A percentile compares a stretch with the other conserved stretches of the same genome.
Evolutionary conservation across 2,329 filamentous ascomycete species (phyloP).

Genomic region (Daldinia sp.): DNA sequence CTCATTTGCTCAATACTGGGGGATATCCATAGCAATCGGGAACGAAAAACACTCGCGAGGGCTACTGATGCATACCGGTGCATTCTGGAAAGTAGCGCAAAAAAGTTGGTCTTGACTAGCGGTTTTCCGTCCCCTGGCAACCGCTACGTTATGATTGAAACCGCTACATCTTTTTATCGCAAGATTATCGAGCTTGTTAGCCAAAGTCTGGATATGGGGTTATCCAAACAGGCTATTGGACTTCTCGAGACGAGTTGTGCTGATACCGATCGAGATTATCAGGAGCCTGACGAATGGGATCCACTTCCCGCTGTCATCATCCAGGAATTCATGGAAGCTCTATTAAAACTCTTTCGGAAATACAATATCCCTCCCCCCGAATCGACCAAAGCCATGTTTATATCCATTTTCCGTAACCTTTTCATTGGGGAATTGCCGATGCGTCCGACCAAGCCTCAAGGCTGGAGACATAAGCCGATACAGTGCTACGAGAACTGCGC

Average conservation of each 20-base stretch:
- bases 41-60: background rate
- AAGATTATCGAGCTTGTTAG: slow-evolving; percentile 3
- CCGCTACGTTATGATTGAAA: no score
- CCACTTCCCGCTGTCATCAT: background rate
- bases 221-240: background rate
- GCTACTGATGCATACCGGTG: slow-evolving; percentile 1
- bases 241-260: slow-evolving; percentile 15
- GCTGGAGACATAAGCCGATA: slow-evolving; percentile 13
- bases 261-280: background rate
- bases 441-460: background rate
- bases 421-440: slow-evolving; percentile 3
- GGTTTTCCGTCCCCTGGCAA: background rate
- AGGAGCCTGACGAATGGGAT: background rate
- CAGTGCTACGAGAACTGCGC: background rate
- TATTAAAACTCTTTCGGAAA: slow-evolving; percentile 1
- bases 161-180: no score
- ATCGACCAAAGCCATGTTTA: slow-evolving; percentile 10
- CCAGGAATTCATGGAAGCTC: slow-evolving; percentile 3
- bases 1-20: slow-evolving; percentile 7
- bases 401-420: slow-evolving; percentile 11
- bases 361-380: background rate
- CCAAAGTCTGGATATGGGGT: slow-evolving; percentile 2
- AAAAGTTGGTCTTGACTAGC: slow-evolving; percentile 5
- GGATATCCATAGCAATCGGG: background rate
- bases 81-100: slow-evolving; percentile 4